Evolutionary conservation across 83 land plant species (phyloP), one percentile per base, ranked within the genome.

Genomic region (Isoetes engelmannii): DNA sequence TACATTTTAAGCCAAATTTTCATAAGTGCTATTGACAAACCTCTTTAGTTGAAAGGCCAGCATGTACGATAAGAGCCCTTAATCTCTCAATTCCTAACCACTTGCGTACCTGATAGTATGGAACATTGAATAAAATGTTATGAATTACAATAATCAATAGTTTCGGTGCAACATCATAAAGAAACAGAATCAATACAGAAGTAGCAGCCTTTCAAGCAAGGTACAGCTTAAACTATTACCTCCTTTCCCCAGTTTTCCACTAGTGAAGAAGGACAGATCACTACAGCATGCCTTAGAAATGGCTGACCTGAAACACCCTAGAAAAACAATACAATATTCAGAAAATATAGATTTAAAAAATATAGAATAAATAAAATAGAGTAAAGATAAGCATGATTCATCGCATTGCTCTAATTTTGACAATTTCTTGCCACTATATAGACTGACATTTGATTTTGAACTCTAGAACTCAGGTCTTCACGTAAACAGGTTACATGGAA

Each of bases 241-340:
- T 80, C 83, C 12, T 80, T 77, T 43, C 81, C 83, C 83, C 83
- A 77, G 56, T 80, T 80, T 57, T 77, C 69, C 65, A 77, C 80
- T 5, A 80, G 81, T 47, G 83, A 76, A 41, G 76, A 72, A 6
- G 83, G 83, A 63, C 81, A 80, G 42, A 80, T 63, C 62, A 80
- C 83, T 48, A 77, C 51, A 5, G 49, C 68, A 19, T 70, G 76
- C 76, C 72, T 80, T 68, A 80, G 50, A 63, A 60, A 55, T 44
- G 67, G 55, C 17, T 5, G 45, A 57, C 48, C 66, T 54, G 42
- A 68, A 42, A 74, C 44, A 28, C 81, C 83, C 81, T 80, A 58
- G 41, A 18, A 41, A 51, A 48, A 7, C 5, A 42, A 59, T 7
- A 37, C 44, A 64, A 17, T n/a, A 1, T 19, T 19, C 10, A 6